Evolutionary conservation across 441 rosid genomes (phyloP), one percentile per base, ranked within the genome.

Genomic region (Sinapis alba): DNA sequence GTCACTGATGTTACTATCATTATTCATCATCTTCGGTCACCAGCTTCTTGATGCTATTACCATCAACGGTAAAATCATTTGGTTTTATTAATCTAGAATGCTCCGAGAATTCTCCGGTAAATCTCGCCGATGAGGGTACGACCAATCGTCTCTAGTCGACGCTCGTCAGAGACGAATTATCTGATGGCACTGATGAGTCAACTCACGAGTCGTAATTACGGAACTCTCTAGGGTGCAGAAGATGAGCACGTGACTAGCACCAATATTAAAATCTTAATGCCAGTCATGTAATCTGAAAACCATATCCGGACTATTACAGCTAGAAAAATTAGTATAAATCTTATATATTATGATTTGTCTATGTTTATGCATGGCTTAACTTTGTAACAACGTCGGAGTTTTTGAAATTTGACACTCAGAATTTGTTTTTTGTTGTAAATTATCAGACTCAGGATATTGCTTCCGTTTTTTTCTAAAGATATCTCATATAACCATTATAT

Each of bases 161-260:
- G 15, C 15, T 47, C 21, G 21, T 6, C 21, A 18, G 54, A 47
- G 54, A 47, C 54, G 54, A 47, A 47, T 15, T 16, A 47, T 10
- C 20, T 47, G 20, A 15, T 15, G 19, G 53, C 1, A 47, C 53
- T 20, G 53, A 6, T 47, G 53, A 47, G 53, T 47, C 20, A 6
- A 47, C 18, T 47, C 53, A 20, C 21, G 54, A 47, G 54, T 47
- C 10, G 21, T 47, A 16, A 15, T 16, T 41, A 41, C 5, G 50
- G 13, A 38, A 41, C 50, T 41, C 50, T 16, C 7, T 41, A 41
- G 8, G 9, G 3, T 47, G 54, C 1, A 47, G 54, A 47, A 47
- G 38, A 61, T 30, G 65, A 61, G 45, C 65, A 61, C 65, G 65
- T 32, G 65, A 30, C 11, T 36, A 61, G 45, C 65, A 61, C 51